Base-by-base conservation (phyloP, 2,329 filamentous ascomycete genomes). In the Emergomyces pasteurianus region DNA sequence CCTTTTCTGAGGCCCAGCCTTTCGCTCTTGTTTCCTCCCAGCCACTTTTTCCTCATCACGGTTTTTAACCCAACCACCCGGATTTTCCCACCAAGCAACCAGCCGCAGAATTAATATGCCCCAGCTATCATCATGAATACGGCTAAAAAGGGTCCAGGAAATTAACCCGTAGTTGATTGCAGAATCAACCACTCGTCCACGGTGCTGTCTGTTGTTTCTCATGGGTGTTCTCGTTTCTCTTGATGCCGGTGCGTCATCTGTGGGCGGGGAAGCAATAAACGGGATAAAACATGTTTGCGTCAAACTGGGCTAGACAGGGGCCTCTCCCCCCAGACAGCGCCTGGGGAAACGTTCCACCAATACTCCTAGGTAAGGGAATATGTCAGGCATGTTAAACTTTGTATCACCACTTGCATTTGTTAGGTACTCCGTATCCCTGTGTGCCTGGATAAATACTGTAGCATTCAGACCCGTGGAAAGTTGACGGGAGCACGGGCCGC, bases 1-100 rank as follows among this genome's bases (percentile, higher is more conserved):
- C 9, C 16, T 40, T 52, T 42, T 31, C 8, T n/a, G n/a, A 36
- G 50, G 10, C 50, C 50, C 50, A 54, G 50, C 50, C 50, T 54
- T 34, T 21, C 4, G 10, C 23, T 54, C 36, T 34, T 68, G 70
- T 68, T 61, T 53, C 58, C 43, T 21, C 34, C 34, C 65, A 67
- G 50, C 49, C 49, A 60, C 58, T 34, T 36, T 31, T n/a, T 34
- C 50, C n/a, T 10, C 49, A 31, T 52, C 26, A 31, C 26, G 6
- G 2, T 26, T 52, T 31, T 10, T 38, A n/a, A 36, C 50, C 50
- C 50, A 54, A 54, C 50, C 50, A 54, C 50, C 50, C 50, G 18
- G 26, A 52, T 52, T 38, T 53, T 38, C 1, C 31, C 26, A 4
- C 16, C 28, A 18, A 54, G 6, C 50, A 31, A 10, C 31, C 18